Percentiles rank a stretch among this genome's conserved stretches.
Evolutionary conservation across 768 basidiomycete genomes (phyloP).

Genomic region (Lanmaoa rubissima): DNA sequence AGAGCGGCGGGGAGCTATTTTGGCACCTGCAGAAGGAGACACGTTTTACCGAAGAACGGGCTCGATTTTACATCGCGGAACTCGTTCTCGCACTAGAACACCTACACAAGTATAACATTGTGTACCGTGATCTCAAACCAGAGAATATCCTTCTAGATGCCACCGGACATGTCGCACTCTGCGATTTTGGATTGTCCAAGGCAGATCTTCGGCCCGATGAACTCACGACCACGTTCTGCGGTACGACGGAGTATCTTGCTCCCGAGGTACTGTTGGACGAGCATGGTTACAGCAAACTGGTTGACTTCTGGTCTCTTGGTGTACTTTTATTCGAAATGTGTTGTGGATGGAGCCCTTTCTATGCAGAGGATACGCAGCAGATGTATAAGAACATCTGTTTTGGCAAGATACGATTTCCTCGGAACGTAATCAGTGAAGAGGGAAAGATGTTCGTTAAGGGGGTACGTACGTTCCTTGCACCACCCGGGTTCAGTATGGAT

Average conservation of each 20-base stretch:
- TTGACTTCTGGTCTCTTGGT: conserved; percentile 97
- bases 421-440: conserved; percentile 94
- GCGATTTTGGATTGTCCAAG: conserved; percentile 98
- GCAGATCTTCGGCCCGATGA: conserved; percentile 91
- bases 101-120: conserved; percentile 96
- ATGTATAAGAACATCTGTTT: conserved; percentile 99
- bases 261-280: conserved; percentile 99
- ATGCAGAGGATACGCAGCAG: conserved; percentile 98
- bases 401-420: conserved; percentile 97
- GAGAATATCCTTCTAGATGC: conserved; percentile 98
- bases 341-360: conserved; percentile 99
- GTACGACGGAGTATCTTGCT: conserved; percentile 97
- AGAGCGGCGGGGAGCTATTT: conserved; percentile 96
- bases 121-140: conserved; percentile 94
- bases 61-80: conserved; percentile 96
- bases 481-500: conserved; percentile 10
- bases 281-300: conserved; percentile 96
- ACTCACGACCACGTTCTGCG: conserved; percentile 98
- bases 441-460: conserved; percentile 99
- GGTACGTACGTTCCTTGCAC: conserved; percentile 49
- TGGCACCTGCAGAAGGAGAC: conserved; percentile 98
- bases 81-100: conserved; percentile 94
- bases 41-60: conserved; percentile 88
- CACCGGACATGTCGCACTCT: conserved; percentile 96
- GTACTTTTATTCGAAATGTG: conserved; percentile 99